A percentile compares a stretch with the other conserved stretches of the same genome.
phyloP scores from a whole-genome alignment of 345 rosid species.

The Citrus mangshanensis region DNA sequence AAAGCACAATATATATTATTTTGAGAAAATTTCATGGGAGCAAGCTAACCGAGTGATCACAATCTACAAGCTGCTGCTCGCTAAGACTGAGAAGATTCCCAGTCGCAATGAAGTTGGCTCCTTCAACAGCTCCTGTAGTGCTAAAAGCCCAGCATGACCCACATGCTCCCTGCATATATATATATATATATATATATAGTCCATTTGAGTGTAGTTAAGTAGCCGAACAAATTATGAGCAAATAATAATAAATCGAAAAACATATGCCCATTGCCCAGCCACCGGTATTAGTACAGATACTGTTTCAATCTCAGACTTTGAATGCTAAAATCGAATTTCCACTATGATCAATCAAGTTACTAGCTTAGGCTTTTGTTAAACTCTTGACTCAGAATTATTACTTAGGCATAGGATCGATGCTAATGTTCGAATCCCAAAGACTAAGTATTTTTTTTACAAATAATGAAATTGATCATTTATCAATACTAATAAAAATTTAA shows the following conservation, averaged over 20 bases:
- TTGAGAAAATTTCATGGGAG: background rate
- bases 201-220: no score
- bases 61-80: constrained; percentile 90
- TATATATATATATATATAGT: background rate
- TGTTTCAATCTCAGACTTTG: background rate
- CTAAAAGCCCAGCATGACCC: constrained; percentile 98
- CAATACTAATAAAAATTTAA: no score
- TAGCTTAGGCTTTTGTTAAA: no score
- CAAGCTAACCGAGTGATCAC: constrained; percentile 52
- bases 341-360: no score
- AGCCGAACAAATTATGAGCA: background rate
- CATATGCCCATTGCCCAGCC: no score
- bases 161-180: constrained; percentile 63
- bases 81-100: constrained; percentile 90
- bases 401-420: no score
- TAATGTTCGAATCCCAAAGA: no score
- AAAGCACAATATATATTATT: background rate
- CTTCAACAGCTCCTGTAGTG: constrained; percentile 86
- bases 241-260: no score
- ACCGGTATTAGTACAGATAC: background rate
- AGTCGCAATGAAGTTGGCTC: constrained; percentile 70
- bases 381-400: no score
- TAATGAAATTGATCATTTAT: no score
- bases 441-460: no score
- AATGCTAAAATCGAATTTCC: background rate